A percentile compares a stretch with the other conserved stretches of the same genome.
Conservation (phyloP, 495 filamentous ascomycete genomes). For the Neurospora sp. region DNA sequence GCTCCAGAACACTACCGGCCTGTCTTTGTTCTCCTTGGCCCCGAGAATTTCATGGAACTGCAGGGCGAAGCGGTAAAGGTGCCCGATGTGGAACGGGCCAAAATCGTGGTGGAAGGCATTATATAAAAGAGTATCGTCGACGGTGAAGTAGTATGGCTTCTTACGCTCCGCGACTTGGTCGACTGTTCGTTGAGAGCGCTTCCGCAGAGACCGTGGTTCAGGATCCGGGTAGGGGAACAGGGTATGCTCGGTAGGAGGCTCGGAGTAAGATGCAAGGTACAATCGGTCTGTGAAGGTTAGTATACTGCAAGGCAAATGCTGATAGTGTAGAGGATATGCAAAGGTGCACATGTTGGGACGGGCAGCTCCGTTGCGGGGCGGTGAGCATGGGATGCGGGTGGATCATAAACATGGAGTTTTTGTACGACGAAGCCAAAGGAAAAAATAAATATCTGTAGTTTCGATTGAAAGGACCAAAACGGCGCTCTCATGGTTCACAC, state of each 20-base stretch:
- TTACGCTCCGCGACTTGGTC: slow-evolving; percentile 38
- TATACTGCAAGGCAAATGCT: slow-evolving; percentile 15
- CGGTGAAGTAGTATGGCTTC: slow-evolving; percentile 84
- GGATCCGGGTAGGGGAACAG: slow-evolving; percentile 73
- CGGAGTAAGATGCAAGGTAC: slow-evolving; percentile 87
- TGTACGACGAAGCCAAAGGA: not conserved
- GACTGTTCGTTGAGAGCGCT: slow-evolving; percentile 60
- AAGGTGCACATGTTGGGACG: not conserved
- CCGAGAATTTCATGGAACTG: slow-evolving; percentile 91
- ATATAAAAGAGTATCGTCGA: slow-evolving; percentile 88
- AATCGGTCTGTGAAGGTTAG: slow-evolving; percentile 64
- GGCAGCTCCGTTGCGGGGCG: not conserved
- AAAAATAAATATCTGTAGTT: not conserved
- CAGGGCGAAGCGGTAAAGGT: slow-evolving; percentile 91
- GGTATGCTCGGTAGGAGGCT: slow-evolving; percentile 66
- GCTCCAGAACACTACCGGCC: slow-evolving; percentile 90
- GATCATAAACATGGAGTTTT: not conserved
- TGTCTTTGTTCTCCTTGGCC: slow-evolving; percentile 65
- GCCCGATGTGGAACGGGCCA: slow-evolving; percentile 92
- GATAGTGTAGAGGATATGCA: slow-evolving; percentile 1
- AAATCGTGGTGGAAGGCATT: slow-evolving; percentile 99
- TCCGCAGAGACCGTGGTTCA: slow-evolving; percentile 49
- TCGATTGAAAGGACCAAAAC: not conserved
- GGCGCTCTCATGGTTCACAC: slow-evolving; percentile 1
- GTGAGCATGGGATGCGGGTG: not conserved